Percentiles rank a stretch among this genome's conserved stretches.
These are phyloP conservation scores for Nemania serpens DNA, from an alignment of 2,329 filamentous ascomycete species.

Conservation along the genomic window DNA sequence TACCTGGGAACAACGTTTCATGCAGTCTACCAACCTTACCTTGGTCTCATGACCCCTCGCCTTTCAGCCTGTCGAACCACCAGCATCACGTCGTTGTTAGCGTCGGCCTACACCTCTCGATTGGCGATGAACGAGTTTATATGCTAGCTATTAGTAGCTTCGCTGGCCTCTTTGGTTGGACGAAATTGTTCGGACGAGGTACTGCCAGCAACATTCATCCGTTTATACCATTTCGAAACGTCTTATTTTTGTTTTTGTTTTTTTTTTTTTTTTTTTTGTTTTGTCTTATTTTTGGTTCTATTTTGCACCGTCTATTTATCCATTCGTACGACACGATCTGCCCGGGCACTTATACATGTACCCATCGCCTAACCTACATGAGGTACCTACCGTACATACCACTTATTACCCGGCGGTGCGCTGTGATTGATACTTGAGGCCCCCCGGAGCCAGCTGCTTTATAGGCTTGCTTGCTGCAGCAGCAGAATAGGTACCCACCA, in stretches of 20 bases:
- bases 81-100: slow-evolving; percentile 9
- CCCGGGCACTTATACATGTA: not conserved
- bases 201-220: not conserved
- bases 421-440: too few relatives aligned
- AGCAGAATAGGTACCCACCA: not conserved
- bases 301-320: too few relatives aligned
- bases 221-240: not conserved
- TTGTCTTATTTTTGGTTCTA: too few relatives aligned
- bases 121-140: slow-evolving; percentile 1
- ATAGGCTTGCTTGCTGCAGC: too few relatives aligned
- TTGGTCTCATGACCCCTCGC: slow-evolving; percentile 17
- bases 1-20: not conserved
- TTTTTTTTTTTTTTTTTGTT: not conserved
- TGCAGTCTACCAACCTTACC: slow-evolving; percentile 7
- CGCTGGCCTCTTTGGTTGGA: slow-evolving; percentile 1
- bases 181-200: not conserved
- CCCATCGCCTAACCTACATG: not conserved
- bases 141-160: slow-evolving; percentile 1
- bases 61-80: slow-evolving; percentile 20
- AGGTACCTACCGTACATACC: too few relatives aligned
- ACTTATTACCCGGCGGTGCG: too few relatives aligned
- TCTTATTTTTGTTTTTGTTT: not conserved
- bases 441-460: too few relatives aligned
- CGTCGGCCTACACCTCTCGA: not conserved
- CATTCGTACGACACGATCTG: slow-evolving; percentile 7